These are phyloP conservation scores for Fraxinus ornus DNA, from an alignment of 305 asterid genomes.

Conservation along the genomic window DNA sequence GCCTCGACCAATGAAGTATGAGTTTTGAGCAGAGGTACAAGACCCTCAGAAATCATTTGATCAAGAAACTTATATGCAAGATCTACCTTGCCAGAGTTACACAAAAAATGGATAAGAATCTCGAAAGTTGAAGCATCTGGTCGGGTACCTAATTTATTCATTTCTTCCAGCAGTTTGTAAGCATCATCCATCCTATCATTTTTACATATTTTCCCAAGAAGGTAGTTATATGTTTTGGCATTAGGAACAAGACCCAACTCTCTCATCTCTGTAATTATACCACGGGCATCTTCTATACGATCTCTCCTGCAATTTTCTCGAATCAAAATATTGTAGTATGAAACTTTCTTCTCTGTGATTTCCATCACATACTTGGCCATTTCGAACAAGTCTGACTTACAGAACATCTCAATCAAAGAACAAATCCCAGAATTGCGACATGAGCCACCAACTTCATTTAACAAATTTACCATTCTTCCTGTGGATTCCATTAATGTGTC, in stretches of 20 bases:
- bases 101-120: slow-evolving; percentile 47
- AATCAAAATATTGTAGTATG: slow-evolving; percentile 56
- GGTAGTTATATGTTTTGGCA: slow-evolving; percentile 51
- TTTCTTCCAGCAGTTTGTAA: slow-evolving; percentile 42
- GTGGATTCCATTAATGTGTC: slow-evolving; percentile 41
- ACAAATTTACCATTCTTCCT: slow-evolving; percentile 34
- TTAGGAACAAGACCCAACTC: slow-evolving; percentile 37
- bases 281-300: slow-evolving; percentile 54
- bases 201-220: slow-evolving; percentile 65
- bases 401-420: slow-evolving; percentile 67
- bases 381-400: slow-evolving; percentile 49
- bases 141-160: slow-evolving; percentile 43
- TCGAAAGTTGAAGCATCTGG: slow-evolving; percentile 66
- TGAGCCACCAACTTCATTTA: slow-evolving; percentile 62
- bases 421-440: slow-evolving; percentile 52
- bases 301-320: slow-evolving; percentile 66
- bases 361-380: slow-evolving; percentile 67
- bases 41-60: slow-evolving; percentile 44
- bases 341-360: slow-evolving; percentile 42
- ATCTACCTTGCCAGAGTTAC: slow-evolving; percentile 50
- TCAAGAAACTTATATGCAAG: slow-evolving; percentile 42
- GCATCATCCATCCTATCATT: slow-evolving; percentile 45
- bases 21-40: slow-evolving; percentile 57
- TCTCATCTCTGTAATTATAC: slow-evolving; percentile 57
- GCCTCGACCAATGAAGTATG: slow-evolving; percentile 52